phyloP scores from a whole-genome alignment of 2,329 filamentous ascomycete genomes.

The Eutypella sp. region DNA sequence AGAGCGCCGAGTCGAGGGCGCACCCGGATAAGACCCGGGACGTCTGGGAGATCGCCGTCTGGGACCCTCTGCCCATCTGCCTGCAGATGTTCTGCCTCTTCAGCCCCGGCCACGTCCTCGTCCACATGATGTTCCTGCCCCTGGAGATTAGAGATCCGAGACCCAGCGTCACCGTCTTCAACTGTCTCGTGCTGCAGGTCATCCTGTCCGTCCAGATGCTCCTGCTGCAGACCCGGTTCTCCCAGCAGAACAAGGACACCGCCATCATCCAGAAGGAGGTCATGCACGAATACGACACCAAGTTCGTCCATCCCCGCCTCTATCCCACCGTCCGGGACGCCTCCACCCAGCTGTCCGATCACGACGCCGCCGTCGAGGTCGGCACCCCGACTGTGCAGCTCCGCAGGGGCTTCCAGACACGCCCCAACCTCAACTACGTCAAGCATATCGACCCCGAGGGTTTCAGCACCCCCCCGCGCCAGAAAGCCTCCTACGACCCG shows the following conservation, averaged over 20 bases:
- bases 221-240: slow-evolving; percentile 67
- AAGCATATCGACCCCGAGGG: slow-evolving; percentile 66
- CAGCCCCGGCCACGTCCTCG: slow-evolving; percentile 85
- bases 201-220: slow-evolving; percentile 75
- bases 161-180: slow-evolving; percentile 82
- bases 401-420: slow-evolving; percentile 72
- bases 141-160: slow-evolving; percentile 68
- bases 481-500: slow-evolving; percentile 34
- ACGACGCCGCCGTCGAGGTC: slow-evolving; percentile 37
- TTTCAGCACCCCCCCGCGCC: slow-evolving; percentile 28
- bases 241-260: slow-evolving; percentile 80
- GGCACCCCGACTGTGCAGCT: slow-evolving; percentile 58
- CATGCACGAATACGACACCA: slow-evolving; percentile 90
- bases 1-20: slow-evolving; percentile 74
- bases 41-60: slow-evolving; percentile 91
- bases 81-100: slow-evolving; percentile 83
- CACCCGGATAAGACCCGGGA: slow-evolving; percentile 78
- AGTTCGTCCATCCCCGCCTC: slow-evolving; percentile 88
- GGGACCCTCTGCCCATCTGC: slow-evolving; percentile 85
- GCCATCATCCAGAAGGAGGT: slow-evolving; percentile 86
- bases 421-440: slow-evolving; percentile 77
- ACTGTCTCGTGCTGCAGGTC: slow-evolving; percentile 68
- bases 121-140: slow-evolving; percentile 86
- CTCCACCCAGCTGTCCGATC: slow-evolving; percentile 67
- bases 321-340: slow-evolving; percentile 74